These are phyloP conservation scores for Boletus sp. DNA, from an alignment of 768 basidiomycete species.

Conservation along the genomic window DNA sequence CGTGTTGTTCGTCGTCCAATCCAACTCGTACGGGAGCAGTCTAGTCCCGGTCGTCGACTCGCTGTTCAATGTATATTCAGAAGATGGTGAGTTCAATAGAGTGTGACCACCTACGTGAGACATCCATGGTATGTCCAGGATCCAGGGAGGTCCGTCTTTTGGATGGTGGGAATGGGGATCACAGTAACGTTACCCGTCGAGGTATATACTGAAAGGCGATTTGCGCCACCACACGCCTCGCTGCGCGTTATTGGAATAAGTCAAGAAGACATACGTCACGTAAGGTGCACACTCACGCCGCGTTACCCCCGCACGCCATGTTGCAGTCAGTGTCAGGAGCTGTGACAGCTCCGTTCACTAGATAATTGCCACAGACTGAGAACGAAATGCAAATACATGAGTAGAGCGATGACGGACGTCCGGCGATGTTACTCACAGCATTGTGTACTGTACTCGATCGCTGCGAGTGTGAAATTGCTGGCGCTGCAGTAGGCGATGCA, in stretches of 20 bases:
- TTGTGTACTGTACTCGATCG: conserved; percentile 57
- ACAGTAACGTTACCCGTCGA: conserved; percentile 47
- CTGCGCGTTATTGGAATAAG: conserved; percentile 29
- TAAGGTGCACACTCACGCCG: conserved; percentile 42
- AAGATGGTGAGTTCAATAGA: background rate
- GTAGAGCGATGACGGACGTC: background rate
- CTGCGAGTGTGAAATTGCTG: conserved; percentile 63
- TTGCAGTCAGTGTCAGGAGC: conserved; percentile 54
- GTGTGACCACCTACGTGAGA: conserved; percentile 44
- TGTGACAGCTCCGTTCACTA: conserved; percentile 57
- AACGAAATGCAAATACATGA: background rate
- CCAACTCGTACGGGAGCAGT: conserved; percentile 59
- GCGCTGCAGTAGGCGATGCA: conserved; percentile 60
- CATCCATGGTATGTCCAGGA: conserved; percentile 67
- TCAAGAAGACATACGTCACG: background rate
- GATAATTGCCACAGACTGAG: conserved; percentile 66
- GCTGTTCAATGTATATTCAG: conserved; percentile 31
- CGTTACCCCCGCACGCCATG: conserved; percentile 71
- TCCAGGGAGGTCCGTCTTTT: conserved; percentile 57
- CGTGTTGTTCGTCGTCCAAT: conserved; percentile 59
- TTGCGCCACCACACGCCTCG: conserved; percentile 70
- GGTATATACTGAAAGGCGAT: conserved; percentile 68
- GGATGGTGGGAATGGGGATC: conserved; percentile 55
- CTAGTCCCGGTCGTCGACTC: conserved; percentile 42
- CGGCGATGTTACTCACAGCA: conserved; percentile 40